These are phyloP conservation scores for Cryphonectria japonica DNA, from an alignment of 2,329 filamentous ascomycete genomes.

Conservation along the genomic window DNA sequence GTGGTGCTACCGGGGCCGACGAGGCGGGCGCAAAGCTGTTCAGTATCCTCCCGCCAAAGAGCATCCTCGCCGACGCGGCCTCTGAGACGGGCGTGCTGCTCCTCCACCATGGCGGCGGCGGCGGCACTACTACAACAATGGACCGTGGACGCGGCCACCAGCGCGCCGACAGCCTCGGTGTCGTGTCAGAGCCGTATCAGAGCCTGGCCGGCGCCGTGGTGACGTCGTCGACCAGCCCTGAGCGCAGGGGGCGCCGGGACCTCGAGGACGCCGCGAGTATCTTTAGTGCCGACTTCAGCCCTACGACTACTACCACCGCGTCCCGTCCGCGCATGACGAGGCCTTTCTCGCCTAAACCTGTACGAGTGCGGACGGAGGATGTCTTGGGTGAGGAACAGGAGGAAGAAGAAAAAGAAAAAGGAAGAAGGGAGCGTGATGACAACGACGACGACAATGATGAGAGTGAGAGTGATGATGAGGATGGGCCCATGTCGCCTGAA, in stretches of 20 bases:
- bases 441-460: constrained; percentile 30
- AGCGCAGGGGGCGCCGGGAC: constrained; percentile 33
- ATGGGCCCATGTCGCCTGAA: constrained; percentile 20
- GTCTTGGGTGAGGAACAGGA: constrained; percentile 33
- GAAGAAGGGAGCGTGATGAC: constrained; percentile 16
- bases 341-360: constrained; percentile 63
- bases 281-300: constrained; percentile 46
- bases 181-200: constrained; percentile 59
- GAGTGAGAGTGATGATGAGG: constrained; percentile 33
- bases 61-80: constrained; percentile 60
- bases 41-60: constrained; percentile 66
- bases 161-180: constrained; percentile 59
- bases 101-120: background rate
- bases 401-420: constrained; percentile 28
- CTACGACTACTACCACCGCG: constrained; percentile 40
- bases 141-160: constrained; percentile 38
- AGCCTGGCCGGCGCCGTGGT: constrained; percentile 56
- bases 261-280: constrained; percentile 52
- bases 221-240: constrained; percentile 32
- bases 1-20: constrained; percentile 38
- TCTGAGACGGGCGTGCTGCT: constrained; percentile 42
- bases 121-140: constrained; percentile 23
- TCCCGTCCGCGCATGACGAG: constrained; percentile 58
- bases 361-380: constrained; percentile 40
- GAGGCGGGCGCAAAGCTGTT: constrained; percentile 58